Evolutionary conservation across 2,329 filamentous ascomycete genomes (phyloP), one percentile per base, ranked within the genome.

Genomic region (Colletotrichum endophyticum): DNA sequence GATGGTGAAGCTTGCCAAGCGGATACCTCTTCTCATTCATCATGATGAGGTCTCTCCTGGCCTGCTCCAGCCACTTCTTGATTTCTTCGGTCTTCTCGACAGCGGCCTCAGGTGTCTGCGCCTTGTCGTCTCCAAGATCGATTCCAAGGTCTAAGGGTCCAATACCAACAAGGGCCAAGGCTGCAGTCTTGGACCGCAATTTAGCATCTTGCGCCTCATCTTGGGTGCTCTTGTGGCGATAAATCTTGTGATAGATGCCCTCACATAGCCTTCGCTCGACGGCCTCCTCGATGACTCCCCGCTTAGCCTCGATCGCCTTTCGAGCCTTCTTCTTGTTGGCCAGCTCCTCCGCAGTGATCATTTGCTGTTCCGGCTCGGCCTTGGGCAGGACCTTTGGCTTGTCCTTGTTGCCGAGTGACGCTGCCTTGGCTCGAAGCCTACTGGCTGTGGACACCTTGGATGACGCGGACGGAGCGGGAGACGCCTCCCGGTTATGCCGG

Each of bases 191-290:
- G 12, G 97, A 99, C 34, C 97, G 92, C 67, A 99, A 88, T 83
- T 98, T 98, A 81, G 98, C 96, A 83, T 99, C 97, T 81, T 96
- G 92, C 15, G 97, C 96, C 84, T 98, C 96, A 82, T 99, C 97
- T 81, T 99, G 93, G 0, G 96, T 98, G 83, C 91, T 97, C 76
- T 94, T 92, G 84, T 99, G 97, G 63, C 96, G 93, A 90, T 96
- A 99, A 83, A 99, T 95, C 79, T 94, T 93, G 74, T 93, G 90
- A 82, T 99, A 99, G 62, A 96, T 93, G 70, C 93, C 93, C 82
- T 98, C 95, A 82, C 95, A 98, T 13, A 96, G 91, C 78, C 94
- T 92, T 78, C 95, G 92, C 83, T 99, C 97, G 0, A 99, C 95
- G 6, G 96, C 95, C 84, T 99, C 97, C 84, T 99, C 96, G 34